Evolutionary conservation across 345 rosid genomes (phyloP).

Genomic region (Boechera retrofracta): DNA sequence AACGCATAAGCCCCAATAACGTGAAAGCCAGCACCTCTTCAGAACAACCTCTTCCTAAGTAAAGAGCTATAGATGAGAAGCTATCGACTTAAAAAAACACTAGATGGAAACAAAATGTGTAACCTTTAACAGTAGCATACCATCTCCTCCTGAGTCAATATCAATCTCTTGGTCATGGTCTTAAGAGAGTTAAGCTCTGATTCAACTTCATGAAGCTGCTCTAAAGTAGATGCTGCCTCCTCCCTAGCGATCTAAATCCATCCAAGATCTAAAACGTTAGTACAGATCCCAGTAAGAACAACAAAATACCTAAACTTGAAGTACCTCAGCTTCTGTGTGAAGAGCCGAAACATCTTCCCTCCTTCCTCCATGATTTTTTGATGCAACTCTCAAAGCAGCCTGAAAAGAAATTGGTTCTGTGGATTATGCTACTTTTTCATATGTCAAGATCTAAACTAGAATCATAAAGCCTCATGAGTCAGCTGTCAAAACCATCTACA

Average conservation of each 20-base stretch:
- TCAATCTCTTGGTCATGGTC: constrained; percentile 69
- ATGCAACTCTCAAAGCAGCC: constrained; percentile 74
- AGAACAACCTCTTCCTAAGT: constrained; percentile 91
- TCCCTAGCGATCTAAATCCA: constrained; percentile 67
- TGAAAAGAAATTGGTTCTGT: constrained; percentile 44
- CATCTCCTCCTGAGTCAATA: constrained; percentile 91
- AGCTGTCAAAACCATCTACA: constrained; percentile 22
- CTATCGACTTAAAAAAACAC: constrained; percentile 41
- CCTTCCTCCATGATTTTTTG: constrained; percentile 58
- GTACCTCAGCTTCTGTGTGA: constrained; percentile 79
- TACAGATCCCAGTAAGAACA: constrained; percentile 21
- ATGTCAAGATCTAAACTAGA: constrained; percentile 23
- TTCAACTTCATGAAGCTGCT: constrained; percentile 71
- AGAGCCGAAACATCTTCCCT: constrained; percentile 62
- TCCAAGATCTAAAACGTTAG: constrained; percentile 24
- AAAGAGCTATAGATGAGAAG: constrained; percentile 51
- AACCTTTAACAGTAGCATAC: constrained; percentile 48
- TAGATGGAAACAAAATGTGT: constrained; percentile 19
- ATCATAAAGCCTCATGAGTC: not conserved
- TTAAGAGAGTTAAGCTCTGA: constrained; percentile 64
- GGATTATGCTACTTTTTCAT: constrained; percentile 25
- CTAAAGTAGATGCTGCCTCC: constrained; percentile 69
- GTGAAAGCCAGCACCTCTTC: constrained; percentile 99
- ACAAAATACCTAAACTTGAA: constrained; percentile 34
- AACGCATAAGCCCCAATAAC: constrained; percentile 88